Base-by-base conservation (phyloP, 2,329 filamentous ascomycete species). In the Colletotrichum higginsianum region DNA sequence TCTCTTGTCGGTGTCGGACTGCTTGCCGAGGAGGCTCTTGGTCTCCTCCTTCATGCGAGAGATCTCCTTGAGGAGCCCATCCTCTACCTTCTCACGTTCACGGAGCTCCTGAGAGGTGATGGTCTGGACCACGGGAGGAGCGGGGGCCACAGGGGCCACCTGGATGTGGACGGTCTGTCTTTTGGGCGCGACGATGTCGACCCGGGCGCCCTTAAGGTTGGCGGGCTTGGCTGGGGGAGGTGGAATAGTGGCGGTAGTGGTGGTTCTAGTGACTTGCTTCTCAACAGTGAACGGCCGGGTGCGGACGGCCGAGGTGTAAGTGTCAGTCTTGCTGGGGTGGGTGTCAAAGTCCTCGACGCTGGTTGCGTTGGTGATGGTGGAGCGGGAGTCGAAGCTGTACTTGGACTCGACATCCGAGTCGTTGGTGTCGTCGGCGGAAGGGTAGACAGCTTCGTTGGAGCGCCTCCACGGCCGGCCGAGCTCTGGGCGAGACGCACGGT, bases 401-500 rank as follows among this genome's bases (percentile, higher is more conserved):
- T 71, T 73, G 11, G 71, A 74, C 53, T 74, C 73, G 12, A 50
- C 66, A 13, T 74, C 73, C 5, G 73, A 74, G 50, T 74, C 73
- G 35, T 70, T 62, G 40, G 60, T 62, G 13, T 74, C 71, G 15
- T 74, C 73, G n/a, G 64, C 73, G 8, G 73, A 73, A 2, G 63
- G 63, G 46, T 73, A 73, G 8, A 49, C 21, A 35, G 9, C 61
- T 40, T 35, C 42, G 40, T n/a, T 66, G 8, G 70, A 66, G 18
- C 67, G 67, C 35, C 64, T 72, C 63, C 69, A 73, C n/a, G 71
- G 71, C 11, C 58, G 50, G 56, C 58, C 58, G 21, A 66, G 49
- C 23, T 73, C 70, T n/a, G 66, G 62, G 13, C 64, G 63, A 35
- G 67, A 44, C 50, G 49, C 46, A 5, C 73, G 62, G 63, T 62